These are phyloP conservation scores for Cordyceps farinosa DNA, from an alignment of 2,329 filamentous ascomycete genomes.

Conservation along the genomic window DNA sequence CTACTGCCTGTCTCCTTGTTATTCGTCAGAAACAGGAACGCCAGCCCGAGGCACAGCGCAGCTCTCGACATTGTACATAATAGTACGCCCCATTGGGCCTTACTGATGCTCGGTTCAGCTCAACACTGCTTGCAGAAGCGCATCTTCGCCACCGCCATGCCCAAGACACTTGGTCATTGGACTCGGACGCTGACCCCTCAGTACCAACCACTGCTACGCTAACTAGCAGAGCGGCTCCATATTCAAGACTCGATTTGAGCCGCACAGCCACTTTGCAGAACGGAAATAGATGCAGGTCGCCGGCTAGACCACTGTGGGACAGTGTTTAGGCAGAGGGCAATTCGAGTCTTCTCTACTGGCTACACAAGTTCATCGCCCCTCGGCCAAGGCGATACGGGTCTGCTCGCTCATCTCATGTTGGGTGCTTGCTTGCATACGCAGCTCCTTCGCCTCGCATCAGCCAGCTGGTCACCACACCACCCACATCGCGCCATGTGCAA, in stretches of 20 bases:
- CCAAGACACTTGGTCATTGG: conserved; percentile 5
- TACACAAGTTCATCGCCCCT: conserved; percentile 2
- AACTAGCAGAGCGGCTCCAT: neutral
- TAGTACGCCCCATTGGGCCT: neutral
- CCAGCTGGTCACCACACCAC: conserved; percentile 13
- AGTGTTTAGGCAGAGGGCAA: neutral
- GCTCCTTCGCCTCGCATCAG: conserved; percentile 10
- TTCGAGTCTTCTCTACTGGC: neutral
- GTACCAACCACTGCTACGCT: neutral
- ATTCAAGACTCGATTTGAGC: conserved; percentile 6
- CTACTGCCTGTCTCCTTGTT: neutral
- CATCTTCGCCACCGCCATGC: conserved; percentile 7
- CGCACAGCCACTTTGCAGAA: conserved; percentile 7
- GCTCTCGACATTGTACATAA: neutral
- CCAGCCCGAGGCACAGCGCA: neutral
- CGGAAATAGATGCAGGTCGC: conserved; percentile 1
- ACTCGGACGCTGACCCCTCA: neutral
- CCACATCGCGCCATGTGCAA: neutral
- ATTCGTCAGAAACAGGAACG: neutral
- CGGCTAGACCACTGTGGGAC: neutral
- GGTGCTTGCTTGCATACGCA: conserved; percentile 14
- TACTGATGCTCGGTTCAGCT: neutral
- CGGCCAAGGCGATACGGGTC: conserved; percentile 4
- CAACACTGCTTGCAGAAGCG: neutral
- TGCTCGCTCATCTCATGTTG: neutral